phyloP scores from a whole-genome alignment of 495 filamentous ascomycete genomes.

The Bacidia rubella region DNA sequence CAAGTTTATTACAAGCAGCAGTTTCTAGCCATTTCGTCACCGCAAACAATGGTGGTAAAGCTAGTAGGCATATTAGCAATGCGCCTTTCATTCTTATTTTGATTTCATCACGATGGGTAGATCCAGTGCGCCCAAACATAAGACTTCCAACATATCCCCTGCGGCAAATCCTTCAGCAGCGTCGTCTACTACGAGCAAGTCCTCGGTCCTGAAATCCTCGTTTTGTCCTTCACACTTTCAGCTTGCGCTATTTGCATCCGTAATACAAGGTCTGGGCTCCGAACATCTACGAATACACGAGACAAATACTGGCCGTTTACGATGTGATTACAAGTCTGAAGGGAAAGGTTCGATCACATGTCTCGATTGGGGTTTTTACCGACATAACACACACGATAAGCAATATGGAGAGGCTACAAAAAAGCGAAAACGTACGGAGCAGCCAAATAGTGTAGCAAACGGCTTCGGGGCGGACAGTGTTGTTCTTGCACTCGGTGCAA shows the following conservation, averaged over 20 bases:
- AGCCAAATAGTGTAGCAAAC: slow-evolving; percentile 29
- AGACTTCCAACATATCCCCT: slow-evolving; percentile 34
- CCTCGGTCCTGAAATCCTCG: slow-evolving; percentile 37
- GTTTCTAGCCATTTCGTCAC: too few species aligned
- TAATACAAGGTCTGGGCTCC: slow-evolving; percentile 44
- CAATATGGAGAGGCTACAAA: slow-evolving; percentile 34
- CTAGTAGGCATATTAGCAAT: too few species aligned
- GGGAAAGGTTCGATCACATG: slow-evolving; percentile 39
- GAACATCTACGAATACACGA: slow-evolving; percentile 49
- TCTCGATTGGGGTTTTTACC: slow-evolving; percentile 44
- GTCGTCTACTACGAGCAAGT: slow-evolving; percentile 29
- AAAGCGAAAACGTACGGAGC: slow-evolving; percentile 41
- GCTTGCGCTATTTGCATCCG: slow-evolving; percentile 45
- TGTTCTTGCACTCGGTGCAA: slow-evolving; percentile 43
- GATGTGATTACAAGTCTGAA: slow-evolving; percentile 40
- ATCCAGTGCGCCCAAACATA: slow-evolving; percentile 34
- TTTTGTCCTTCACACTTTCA: slow-evolving; percentile 44
- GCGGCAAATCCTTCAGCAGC: slow-evolving; percentile 31
- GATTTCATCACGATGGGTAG: slow-evolving; percentile 28
- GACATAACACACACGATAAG: slow-evolving; percentile 23
- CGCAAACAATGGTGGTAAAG: too few species aligned
- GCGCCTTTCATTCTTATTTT: neutral
- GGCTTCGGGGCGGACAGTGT: slow-evolving; percentile 29
- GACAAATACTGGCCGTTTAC: slow-evolving; percentile 41
- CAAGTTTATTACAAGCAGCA: too few species aligned